Evolutionary conservation across 1,284 basidiomycete species (phyloP).

Genomic region (Pseudozyma sp.): DNA sequence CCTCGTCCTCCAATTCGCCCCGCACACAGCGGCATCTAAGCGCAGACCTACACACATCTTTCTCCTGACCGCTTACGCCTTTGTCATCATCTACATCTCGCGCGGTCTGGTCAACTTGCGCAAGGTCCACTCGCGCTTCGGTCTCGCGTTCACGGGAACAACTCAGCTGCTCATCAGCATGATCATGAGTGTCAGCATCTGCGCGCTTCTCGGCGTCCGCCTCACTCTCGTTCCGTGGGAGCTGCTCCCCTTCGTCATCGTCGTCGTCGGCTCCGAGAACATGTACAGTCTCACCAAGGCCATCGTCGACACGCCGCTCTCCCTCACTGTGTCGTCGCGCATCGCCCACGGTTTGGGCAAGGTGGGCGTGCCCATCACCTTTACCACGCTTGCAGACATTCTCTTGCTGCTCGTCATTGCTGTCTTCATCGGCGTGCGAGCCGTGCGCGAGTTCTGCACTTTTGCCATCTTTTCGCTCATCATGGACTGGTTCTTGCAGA

Average conservation of each 20-base stretch:
- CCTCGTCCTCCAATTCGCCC: constrained; percentile 55
- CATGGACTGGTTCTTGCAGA: constrained; percentile 93
- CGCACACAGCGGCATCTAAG: constrained; percentile 35
- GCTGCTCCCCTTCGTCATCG: constrained; percentile 89
- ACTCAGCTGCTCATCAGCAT: constrained; percentile 91
- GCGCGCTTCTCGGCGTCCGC: constrained; percentile 83
- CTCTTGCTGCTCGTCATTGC: constrained; percentile 82
- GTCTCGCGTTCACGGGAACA: constrained; percentile 90
- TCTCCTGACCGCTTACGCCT: constrained; percentile 83
- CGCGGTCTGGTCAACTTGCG: constrained; percentile 75
- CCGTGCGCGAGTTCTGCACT: constrained; percentile 90
- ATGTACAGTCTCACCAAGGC: constrained; percentile 94
- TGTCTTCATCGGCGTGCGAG: constrained; percentile 77
- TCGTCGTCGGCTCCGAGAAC: constrained; percentile 95
- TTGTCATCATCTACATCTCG: constrained; percentile 82
- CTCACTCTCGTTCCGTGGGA: constrained; percentile 88
- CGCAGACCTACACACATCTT: constrained; percentile 64
- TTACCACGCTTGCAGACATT: constrained; percentile 90
- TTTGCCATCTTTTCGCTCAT: constrained; percentile 94
- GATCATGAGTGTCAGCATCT: constrained; percentile 90
- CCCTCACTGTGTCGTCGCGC: constrained; percentile 88
- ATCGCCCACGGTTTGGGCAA: constrained; percentile 88
- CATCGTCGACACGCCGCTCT: constrained; percentile 87
- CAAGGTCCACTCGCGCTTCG: constrained; percentile 85
- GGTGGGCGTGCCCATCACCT: constrained; percentile 88